These are phyloP conservation scores for Komagataella pseudopastoris DNA, from an alignment of 805 yeast genomes.

Conservation along the genomic window DNA sequence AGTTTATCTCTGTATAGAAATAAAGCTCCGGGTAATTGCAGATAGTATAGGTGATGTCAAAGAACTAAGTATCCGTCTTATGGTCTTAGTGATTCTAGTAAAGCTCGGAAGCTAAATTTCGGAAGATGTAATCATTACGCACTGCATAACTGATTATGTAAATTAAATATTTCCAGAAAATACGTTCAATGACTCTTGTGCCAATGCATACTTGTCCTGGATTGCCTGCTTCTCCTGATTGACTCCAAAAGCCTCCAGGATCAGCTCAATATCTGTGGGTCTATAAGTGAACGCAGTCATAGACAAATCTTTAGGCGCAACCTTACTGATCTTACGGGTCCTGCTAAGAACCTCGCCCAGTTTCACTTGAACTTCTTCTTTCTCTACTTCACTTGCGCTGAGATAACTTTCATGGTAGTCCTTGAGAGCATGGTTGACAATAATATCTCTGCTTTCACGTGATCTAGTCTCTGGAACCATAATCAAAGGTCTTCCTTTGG, in stretches of 20 bases:
- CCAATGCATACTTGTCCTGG: neutral
- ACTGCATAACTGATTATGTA: neutral
- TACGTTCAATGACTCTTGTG: neutral
- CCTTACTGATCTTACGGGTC: neutral
- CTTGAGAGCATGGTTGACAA: neutral
- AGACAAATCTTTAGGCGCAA: neutral
- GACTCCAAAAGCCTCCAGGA: neutral
- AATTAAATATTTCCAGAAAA: neutral
- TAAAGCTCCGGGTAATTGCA: too few relatives aligned
- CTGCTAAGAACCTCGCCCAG: neutral
- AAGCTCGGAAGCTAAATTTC: too few relatives aligned
- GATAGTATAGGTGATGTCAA: too few relatives aligned
- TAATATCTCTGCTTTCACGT: neutral
- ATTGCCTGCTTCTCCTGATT: neutral
- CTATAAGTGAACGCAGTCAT: neutral
- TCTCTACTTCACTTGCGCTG: neutral
- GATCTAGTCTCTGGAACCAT: neutral
- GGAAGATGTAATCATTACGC: neutral
- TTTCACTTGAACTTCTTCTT: neutral
- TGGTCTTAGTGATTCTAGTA: too few relatives aligned
- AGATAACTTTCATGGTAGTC: neutral
- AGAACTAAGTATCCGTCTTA: too few relatives aligned
- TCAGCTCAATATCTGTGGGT: neutral
- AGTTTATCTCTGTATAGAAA: too few relatives aligned
- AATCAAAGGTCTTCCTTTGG: neutral